Conservation (phyloP, 2,329 filamentous ascomycete genomes). For the Colletotrichum tanaceti region DNA sequence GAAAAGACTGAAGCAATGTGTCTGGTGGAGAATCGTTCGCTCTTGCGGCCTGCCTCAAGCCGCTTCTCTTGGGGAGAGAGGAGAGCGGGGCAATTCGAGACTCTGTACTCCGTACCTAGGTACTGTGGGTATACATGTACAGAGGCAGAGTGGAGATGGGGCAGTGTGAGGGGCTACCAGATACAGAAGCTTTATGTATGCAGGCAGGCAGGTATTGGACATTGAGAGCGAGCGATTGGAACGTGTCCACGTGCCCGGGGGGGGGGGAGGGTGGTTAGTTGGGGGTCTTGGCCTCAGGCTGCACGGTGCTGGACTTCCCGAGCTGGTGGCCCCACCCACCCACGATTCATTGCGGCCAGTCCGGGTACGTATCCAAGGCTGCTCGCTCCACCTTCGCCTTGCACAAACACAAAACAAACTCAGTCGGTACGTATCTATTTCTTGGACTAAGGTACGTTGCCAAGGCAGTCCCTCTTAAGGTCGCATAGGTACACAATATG, state of each 20-base stretch:
- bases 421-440: slow-evolving; percentile 11
- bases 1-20: neutral
- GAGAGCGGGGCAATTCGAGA: neutral
- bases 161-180: neutral
- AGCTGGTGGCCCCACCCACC: slow-evolving; percentile 13
- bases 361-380: too few relatives aligned
- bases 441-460: too few relatives aligned
- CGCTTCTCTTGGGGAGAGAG: neutral
- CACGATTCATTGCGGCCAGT: neutral
- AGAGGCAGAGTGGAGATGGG: neutral
- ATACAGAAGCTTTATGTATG: neutral
- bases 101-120: too few relatives aligned
- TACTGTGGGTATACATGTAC: too few relatives aligned
- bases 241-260: slow-evolving; percentile 6
- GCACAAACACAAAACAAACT: slow-evolving; percentile 6
- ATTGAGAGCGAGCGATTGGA: neutral
- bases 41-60: too few relatives aligned
- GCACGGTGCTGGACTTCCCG: neutral
- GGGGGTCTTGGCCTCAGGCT: neutral
- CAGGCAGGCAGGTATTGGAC: neutral
- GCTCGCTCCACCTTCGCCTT: slow-evolving; percentile 21
- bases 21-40: too few relatives aligned
- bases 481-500: too few relatives aligned
- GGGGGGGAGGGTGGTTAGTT: too few relatives aligned
- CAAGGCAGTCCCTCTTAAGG: too few relatives aligned